These are phyloP conservation scores for Russula vinacea DNA, from an alignment of 768 basidiomycete species.

Conservation along the genomic window DNA sequence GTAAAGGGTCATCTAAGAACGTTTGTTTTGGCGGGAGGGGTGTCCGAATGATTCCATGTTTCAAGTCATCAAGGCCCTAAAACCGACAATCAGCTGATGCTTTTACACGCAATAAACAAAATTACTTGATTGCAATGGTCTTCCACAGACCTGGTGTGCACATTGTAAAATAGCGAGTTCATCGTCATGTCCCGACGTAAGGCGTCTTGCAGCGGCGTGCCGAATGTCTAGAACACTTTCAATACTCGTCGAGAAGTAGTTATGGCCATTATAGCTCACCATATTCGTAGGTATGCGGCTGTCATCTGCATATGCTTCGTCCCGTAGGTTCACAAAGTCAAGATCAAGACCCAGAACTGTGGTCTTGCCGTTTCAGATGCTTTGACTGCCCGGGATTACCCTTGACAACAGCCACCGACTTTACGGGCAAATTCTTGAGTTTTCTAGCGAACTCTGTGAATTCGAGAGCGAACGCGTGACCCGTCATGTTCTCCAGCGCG, in stretches of 20 bases:
- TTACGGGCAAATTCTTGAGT: slow-evolving; percentile 50
- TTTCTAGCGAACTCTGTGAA: slow-evolving; percentile 62
- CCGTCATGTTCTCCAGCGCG: slow-evolving; percentile 86
- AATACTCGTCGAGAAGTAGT: not conserved
- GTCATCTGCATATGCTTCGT: slow-evolving; percentile 83
- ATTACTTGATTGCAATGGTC: slow-evolving; percentile 77
- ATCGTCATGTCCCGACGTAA: slow-evolving; percentile 90
- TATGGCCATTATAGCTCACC: slow-evolving; percentile 44
- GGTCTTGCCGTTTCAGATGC: slow-evolving; percentile 92
- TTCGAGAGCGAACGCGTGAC: slow-evolving; percentile 78
- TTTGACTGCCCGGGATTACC: slow-evolving; percentile 97
- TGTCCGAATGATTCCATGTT: slow-evolving; percentile 75
- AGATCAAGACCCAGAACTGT: slow-evolving; percentile 76
- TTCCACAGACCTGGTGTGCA: slow-evolving; percentile 81
- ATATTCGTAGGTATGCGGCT: slow-evolving; percentile 88
- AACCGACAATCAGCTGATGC: not conserved
- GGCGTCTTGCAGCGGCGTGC: slow-evolving; percentile 90
- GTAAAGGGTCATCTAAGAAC: slow-evolving; percentile 90
- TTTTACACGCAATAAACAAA: not conserved
- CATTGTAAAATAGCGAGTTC: slow-evolving; percentile 94
- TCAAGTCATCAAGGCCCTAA: slow-evolving; percentile 84
- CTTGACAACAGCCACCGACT: slow-evolving; percentile 76
- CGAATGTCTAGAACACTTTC: slow-evolving; percentile 60
- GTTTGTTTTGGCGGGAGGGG: slow-evolving; percentile 85
- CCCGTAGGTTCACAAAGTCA: slow-evolving; percentile 91